Evolutionary conservation across 441 rosid genomes (phyloP).

Genomic region (Euphorbia schlechtendalii): DNA sequence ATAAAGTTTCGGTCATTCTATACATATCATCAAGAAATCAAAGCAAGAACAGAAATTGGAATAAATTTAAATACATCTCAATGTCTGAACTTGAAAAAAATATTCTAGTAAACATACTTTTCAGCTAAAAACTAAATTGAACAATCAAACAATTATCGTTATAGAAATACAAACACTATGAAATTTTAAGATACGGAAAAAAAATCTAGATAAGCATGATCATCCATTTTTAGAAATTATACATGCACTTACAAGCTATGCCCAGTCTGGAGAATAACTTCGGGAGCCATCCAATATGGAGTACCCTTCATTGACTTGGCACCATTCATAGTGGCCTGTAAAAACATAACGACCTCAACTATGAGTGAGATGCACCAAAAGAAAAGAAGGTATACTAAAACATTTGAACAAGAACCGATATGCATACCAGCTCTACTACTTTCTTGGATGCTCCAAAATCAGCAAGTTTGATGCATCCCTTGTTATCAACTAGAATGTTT

Average conservation of each 20-base stretch:
- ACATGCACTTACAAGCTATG: constrained; percentile 77
- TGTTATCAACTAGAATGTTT: constrained; percentile 91
- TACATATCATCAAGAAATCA: too few species aligned
- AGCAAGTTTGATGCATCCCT: constrained; percentile 99
- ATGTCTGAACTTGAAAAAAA: too few species aligned
- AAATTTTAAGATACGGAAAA: not conserved
- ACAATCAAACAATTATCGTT: too few species aligned
- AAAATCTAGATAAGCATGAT: not conserved
- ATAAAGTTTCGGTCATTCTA: too few species aligned
- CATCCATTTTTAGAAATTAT: constrained; percentile 1
- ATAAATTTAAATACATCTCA: not conserved
- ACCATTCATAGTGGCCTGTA: constrained; percentile 83
- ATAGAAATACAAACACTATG: not conserved
- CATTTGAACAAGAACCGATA: not conserved
- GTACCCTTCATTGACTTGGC: constrained; percentile 99
- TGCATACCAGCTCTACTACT: constrained; percentile 91
- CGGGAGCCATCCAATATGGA: constrained; percentile 99
- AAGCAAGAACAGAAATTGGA: constrained; percentile 3
- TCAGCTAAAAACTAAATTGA: too few species aligned
- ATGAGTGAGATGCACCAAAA: not conserved
- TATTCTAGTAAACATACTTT: too few species aligned
- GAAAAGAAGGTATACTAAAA: constrained; percentile 3
- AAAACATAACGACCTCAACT: constrained; percentile 15
- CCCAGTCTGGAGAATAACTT: constrained; percentile 98
- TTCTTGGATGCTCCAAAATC: constrained; percentile 99